Percentiles rank a stretch among this genome's conserved stretches.
Conservation (phyloP, 73 alveolate species). For the Halteria grandinella region DNA sequence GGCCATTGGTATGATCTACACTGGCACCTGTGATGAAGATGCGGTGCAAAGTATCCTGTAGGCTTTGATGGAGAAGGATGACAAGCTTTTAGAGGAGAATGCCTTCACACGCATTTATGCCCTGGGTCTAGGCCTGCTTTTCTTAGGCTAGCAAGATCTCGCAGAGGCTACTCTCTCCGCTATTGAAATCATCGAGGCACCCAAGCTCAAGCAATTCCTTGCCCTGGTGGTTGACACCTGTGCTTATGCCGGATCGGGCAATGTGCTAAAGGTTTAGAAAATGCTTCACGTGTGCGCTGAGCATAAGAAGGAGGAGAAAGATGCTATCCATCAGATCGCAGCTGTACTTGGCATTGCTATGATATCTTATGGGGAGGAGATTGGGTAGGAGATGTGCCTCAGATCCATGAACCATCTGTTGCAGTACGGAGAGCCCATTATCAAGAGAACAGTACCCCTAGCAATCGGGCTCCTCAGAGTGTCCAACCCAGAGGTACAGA, state of each 20-base stretch:
- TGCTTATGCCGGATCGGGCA: slow-evolving; percentile 95
- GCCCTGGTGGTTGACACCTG: slow-evolving; percentile 81
- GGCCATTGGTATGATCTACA: slow-evolving; percentile 93
- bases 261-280: slow-evolving; percentile 91
- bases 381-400: slow-evolving; percentile 93
- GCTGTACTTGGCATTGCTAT: slow-evolving; percentile 93
- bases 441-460: slow-evolving; percentile 92
- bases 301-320: slow-evolving; percentile 91
- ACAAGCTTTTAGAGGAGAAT: slow-evolving; percentile 81
- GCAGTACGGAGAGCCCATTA: slow-evolving; percentile 94
- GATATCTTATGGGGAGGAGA: slow-evolving; percentile 96
- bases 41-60: slow-evolving; percentile 94
- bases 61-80: slow-evolving; percentile 91
- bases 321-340: slow-evolving; percentile 75
- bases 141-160: slow-evolving; percentile 87
- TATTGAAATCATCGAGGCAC: slow-evolving; percentile 63
- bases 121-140: slow-evolving; percentile 95
- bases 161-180: slow-evolving; percentile 83
- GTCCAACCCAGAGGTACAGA: slow-evolving; percentile 90
- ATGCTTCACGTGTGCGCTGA: slow-evolving; percentile 95
- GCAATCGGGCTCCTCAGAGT: slow-evolving; percentile 89
- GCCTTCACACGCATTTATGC: slow-evolving; percentile 92
- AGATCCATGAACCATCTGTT: slow-evolving; percentile 93
- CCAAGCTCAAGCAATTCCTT: slow-evolving; percentile 68
- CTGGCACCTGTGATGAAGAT: slow-evolving; percentile 95